Evolutionary conservation across 1,284 basidiomycete species (phyloP).

Genomic region (Anthracocystis panici-leucophaei): DNA sequence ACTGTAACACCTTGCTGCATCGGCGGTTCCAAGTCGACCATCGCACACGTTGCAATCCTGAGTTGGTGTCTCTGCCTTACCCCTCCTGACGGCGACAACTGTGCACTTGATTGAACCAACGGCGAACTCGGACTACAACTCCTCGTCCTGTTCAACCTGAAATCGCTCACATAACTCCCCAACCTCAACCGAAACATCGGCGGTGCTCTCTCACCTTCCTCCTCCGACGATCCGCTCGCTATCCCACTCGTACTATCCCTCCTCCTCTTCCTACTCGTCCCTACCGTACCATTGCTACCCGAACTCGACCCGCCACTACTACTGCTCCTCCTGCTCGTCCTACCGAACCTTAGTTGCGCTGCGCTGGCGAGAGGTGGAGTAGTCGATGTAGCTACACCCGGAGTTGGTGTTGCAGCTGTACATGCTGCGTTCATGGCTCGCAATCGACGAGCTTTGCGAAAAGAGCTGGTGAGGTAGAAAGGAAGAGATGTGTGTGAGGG

Average conservation of each 20-base stretch:
- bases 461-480: neutral
- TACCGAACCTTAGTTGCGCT: conserved; percentile 15
- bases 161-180: conserved; percentile 32
- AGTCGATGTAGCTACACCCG: neutral
- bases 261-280: conserved; percentile 20
- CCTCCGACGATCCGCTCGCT: conserved; percentile 29
- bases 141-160: conserved; percentile 14
- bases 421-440: conserved; percentile 10
- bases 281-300: neutral
- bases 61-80: conserved; percentile 22
- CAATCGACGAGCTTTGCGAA: neutral
- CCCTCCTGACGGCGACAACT: conserved; percentile 16
- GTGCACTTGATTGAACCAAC: neutral
- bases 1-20: neutral
- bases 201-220: conserved; percentile 19
- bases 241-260: conserved; percentile 33
- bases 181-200: conserved; percentile 29
- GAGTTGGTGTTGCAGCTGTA: neutral
- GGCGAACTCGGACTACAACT: conserved; percentile 15
- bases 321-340: conserved; percentile 16
- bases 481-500: too few species aligned
- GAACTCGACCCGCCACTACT: conserved; percentile 16
- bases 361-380: conserved; percentile 7
- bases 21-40: neutral
- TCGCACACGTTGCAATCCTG: conserved; percentile 18